Conservation (phyloP, 164 flowering plant genomes). For the Berberis thunbergii region DNA sequence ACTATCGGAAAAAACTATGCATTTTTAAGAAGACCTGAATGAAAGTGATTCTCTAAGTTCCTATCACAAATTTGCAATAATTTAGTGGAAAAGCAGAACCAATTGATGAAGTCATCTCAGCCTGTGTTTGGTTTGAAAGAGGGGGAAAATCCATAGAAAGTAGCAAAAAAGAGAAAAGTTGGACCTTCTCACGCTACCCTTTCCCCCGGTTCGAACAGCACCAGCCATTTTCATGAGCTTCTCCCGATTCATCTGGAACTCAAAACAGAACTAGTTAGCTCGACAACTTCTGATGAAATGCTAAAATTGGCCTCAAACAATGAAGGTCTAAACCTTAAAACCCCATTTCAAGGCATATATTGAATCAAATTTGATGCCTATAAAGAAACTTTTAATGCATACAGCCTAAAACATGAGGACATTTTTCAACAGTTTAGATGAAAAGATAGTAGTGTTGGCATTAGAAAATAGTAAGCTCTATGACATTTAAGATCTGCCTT, state of each 20-base stretch:
- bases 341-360: too few relatives aligned
- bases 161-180: background rate
- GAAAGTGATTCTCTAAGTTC: background rate
- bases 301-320: too few relatives aligned
- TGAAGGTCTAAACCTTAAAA: too few relatives aligned
- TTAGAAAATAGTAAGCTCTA: too few relatives aligned
- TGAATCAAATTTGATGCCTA: too few relatives aligned
- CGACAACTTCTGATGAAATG: too few relatives aligned
- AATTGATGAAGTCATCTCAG: background rate
- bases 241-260: slow-evolving; percentile 61
- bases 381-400: too few relatives aligned
- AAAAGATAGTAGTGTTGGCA: too few relatives aligned
- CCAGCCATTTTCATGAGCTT: slow-evolving; percentile 53
- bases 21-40: background rate
- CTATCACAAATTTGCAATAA: background rate
- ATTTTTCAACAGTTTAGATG: too few relatives aligned
- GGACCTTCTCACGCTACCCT: slow-evolving; percentile 54
- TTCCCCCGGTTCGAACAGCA: slow-evolving; percentile 56
- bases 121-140: background rate
- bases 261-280: too few relatives aligned
- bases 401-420: too few relatives aligned
- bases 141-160: background rate
- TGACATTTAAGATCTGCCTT: too few relatives aligned
- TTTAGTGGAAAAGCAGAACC: background rate
- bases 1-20: background rate